Base-by-base conservation (phyloP, 1,139 yeast species). In the Scheffersomyces titani region DNA sequence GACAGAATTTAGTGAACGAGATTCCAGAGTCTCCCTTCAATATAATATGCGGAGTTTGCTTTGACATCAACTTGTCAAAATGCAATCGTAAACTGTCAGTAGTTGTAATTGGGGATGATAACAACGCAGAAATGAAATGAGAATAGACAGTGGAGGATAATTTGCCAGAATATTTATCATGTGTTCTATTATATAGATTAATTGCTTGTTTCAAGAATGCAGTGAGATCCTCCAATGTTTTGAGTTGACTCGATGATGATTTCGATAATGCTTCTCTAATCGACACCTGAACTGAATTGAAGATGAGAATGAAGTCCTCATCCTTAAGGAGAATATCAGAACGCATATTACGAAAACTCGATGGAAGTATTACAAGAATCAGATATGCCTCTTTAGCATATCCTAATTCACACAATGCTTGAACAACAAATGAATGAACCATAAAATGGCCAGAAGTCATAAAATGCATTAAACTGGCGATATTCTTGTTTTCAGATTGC, bases 321-420 rank as follows among this genome's bases (percentile, higher is more conserved):
- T 66, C 68, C 9, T 65, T 58, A n/a, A 64, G 55, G 11, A 69
- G 53, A 1, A 63, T 59, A 0, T 53, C 57, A 6, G 44, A 40
- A 19, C 44, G 22, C 1, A 62, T 45, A 7, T 52, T 51, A 1
- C 67, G 67, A 56, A 57, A 69, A 6, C 55, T 50, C 2, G 55
- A 56, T 1, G 70, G 69, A 20, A 72, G 50, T 45, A 64, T 67
- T 40, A 61, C 59, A 30, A 75, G 55, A 9, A 76, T 53, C 48
- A 63, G 62, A 36, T 68, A 60, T 1, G 81, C 78, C 57, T 73
- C 74, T 5, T 58, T 57, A 19, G 66, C 58, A 44, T 66, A 59
- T 0, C 67, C 69, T 19, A 70, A 56, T 11, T 70, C 66, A 51
- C 79, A 74, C 19, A 77, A 66, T 20, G 70, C 62, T 1, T 70